Conservation (phyloP, 352 stramenopile species). For the Phytophthora hybrid region DNA sequence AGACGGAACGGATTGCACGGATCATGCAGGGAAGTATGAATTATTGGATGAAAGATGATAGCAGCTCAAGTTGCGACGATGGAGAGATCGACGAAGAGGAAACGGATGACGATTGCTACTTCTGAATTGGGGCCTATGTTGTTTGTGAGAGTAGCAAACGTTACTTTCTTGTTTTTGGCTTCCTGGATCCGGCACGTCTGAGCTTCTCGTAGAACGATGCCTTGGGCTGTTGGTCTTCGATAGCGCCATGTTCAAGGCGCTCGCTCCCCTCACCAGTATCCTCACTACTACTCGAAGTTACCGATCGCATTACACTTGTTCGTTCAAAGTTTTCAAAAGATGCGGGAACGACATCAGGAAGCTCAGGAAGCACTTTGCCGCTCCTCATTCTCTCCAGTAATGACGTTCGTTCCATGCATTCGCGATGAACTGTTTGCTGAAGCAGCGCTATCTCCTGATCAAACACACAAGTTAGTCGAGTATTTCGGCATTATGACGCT, state of each 20-base stretch:
- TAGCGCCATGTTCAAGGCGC: neutral
- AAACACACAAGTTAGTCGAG: neutral
- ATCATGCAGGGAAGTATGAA: conserved; percentile 82
- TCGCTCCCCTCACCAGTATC: conserved; percentile 41
- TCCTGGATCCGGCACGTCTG: conserved; percentile 61
- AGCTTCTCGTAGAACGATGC: conserved; percentile 87
- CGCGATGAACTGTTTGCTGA: conserved; percentile 83
- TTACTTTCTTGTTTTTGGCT: conserved; percentile 59
- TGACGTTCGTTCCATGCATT: conserved; percentile 84
- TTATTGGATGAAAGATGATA: conserved; percentile 64
- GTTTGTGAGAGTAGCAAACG: neutral
- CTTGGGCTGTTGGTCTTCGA: conserved; percentile 31
- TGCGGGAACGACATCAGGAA: conserved; percentile 50
- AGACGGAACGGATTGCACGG: conserved; percentile 80
- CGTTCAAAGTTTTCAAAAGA: neutral
- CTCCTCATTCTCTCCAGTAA: conserved; percentile 78
- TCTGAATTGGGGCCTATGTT: conserved; percentile 15
- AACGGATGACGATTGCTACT: conserved; percentile 41
- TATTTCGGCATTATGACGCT: neutral
- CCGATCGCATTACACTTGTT: conserved; percentile 5
- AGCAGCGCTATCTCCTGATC: conserved; percentile 76
- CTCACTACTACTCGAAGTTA: conserved; percentile 12
- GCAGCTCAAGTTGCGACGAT: conserved; percentile 37
- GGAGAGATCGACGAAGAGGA: conserved; percentile 48
- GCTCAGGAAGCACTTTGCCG: conserved; percentile 72